phyloP scores from a whole-genome alignment of 176 grass and related monocot species.

The Neostapfia colusana region DNA sequence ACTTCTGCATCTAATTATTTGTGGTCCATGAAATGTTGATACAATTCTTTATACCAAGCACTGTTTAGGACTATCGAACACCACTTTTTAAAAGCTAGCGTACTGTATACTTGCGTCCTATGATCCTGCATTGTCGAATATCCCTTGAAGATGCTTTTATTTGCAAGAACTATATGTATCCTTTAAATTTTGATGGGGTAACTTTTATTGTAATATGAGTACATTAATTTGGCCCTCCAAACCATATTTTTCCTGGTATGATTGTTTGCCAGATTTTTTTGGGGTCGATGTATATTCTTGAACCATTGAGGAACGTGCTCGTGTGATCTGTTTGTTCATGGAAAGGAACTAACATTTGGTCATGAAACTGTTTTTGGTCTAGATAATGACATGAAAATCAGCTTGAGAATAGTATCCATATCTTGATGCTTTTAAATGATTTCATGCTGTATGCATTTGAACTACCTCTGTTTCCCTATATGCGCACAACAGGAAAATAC shows the following conservation, averaged over 20 bases:
- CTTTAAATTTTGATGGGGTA: neutral
- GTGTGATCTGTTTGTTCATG: neutral
- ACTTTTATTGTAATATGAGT: conserved; percentile 24
- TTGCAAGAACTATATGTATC: conserved; percentile 13
- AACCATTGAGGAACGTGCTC: neutral
- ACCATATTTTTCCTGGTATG: neutral
- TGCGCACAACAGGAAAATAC: neutral
- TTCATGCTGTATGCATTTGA: conserved; percentile 13
- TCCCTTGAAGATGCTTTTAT: conserved; percentile 12
- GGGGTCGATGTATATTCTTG: conserved; percentile 15
- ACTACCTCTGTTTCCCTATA: neutral
- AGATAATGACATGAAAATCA: neutral
- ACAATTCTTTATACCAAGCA: conserved; percentile 27
- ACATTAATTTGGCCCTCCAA: conserved; percentile 1
- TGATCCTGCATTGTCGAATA: neutral
- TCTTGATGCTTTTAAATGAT: neutral
- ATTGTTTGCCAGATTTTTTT: conserved; percentile 11
- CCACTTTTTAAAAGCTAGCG: conserved; percentile 27
- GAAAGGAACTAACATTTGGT: conserved; percentile 15
- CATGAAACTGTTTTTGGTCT: neutral
- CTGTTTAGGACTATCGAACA: conserved; percentile 23
- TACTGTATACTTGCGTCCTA: conserved; percentile 14
- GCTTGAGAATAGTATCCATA: neutral
- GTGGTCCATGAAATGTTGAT: conserved; percentile 39
- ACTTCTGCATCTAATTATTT: conserved; percentile 12